Evolutionary conservation across 2,329 filamentous ascomycete species (phyloP).

Genomic region (Trichoderma brevicompactum): DNA sequence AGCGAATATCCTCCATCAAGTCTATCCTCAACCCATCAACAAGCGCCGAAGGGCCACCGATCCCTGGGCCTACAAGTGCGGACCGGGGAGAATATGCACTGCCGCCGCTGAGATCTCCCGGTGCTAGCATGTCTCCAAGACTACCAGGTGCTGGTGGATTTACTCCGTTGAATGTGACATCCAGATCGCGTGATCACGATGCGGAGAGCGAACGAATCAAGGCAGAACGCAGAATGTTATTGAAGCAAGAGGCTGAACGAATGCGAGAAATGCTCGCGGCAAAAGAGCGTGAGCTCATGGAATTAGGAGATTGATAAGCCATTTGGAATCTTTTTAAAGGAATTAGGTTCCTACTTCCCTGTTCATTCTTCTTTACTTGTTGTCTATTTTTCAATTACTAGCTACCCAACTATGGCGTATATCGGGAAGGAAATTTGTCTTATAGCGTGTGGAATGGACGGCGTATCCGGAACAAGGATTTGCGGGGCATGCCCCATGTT

Average conservation of each 20-base stretch:
- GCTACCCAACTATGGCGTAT: constrained; percentile 6
- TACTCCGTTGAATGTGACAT: constrained; percentile 41
- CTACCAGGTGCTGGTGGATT: constrained; percentile 45
- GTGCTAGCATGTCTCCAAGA: constrained; percentile 45
- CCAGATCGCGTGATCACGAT: constrained; percentile 36
- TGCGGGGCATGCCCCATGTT: background rate
- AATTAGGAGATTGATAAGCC: constrained; percentile 37
- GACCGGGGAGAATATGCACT: constrained; percentile 47
- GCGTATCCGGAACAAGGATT: constrained; percentile 7
- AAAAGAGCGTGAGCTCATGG: constrained; percentile 71
- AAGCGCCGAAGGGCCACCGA: constrained; percentile 34
- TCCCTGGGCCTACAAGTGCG: constrained; percentile 41
- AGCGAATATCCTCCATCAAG: constrained; percentile 75
- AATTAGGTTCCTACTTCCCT: constrained; percentile 32
- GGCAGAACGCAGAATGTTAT: constrained; percentile 65
- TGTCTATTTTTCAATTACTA: constrained; percentile 9
- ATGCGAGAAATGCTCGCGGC: constrained; percentile 74
- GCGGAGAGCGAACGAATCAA: constrained; percentile 56
- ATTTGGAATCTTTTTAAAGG: background rate
- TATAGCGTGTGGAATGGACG: constrained; percentile 9
- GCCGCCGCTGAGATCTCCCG: constrained; percentile 51
- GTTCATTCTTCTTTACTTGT: constrained; percentile 19
- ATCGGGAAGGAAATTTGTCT: constrained; percentile 3
- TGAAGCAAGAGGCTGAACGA: constrained; percentile 73
- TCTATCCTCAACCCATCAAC: constrained; percentile 69